phyloP scores from a whole-genome alignment of 179 eudicot species.

The Sideroxylon spinosum region DNA sequence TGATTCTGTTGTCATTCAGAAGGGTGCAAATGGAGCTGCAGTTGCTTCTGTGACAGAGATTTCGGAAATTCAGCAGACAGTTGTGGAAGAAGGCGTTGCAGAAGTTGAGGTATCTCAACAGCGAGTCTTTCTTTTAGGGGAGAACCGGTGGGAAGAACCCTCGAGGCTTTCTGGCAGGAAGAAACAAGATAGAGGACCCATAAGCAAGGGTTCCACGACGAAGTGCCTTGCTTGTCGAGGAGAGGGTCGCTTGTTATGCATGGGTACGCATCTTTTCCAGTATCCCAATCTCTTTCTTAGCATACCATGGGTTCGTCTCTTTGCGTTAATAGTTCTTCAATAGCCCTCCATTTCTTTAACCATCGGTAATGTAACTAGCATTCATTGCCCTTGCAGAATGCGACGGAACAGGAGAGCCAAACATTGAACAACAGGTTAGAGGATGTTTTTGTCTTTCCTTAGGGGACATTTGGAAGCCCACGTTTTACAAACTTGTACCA shows the following conservation, averaged over 20 bases:
- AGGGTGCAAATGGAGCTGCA: constrained; percentile 57
- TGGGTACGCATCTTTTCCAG: constrained; percentile 42
- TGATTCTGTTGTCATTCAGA: constrained; percentile 20
- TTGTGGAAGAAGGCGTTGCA: constrained; percentile 31
- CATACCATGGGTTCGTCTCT: neutral
- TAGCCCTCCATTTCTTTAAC: neutral
- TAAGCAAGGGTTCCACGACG: constrained; percentile 26
- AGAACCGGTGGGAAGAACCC: constrained; percentile 95
- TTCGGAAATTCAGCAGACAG: constrained; percentile 39
- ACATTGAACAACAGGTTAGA: constrained; percentile 75
- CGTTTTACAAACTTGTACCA: too few species aligned
- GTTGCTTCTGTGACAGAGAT: constrained; percentile 31
- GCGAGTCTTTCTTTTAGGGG: constrained; percentile 90
- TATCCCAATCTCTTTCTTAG: neutral
- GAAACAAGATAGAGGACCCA: constrained; percentile 26
- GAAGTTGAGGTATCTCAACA: constrained; percentile 30
- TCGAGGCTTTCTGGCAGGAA: constrained; percentile 55
- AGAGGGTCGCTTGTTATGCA: constrained; percentile 78
- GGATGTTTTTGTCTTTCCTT: too few species aligned
- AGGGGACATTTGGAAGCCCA: too few species aligned
- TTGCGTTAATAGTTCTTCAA: neutral
- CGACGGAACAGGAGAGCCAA: constrained; percentile 92
- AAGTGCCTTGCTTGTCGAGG: constrained; percentile 76
- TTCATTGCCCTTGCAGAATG: constrained; percentile 60
- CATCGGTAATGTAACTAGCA: constrained; percentile 7